phyloP scores from a whole-genome alignment of 2,329 filamentous ascomycete genomes.

The Phialophora chinensis region DNA sequence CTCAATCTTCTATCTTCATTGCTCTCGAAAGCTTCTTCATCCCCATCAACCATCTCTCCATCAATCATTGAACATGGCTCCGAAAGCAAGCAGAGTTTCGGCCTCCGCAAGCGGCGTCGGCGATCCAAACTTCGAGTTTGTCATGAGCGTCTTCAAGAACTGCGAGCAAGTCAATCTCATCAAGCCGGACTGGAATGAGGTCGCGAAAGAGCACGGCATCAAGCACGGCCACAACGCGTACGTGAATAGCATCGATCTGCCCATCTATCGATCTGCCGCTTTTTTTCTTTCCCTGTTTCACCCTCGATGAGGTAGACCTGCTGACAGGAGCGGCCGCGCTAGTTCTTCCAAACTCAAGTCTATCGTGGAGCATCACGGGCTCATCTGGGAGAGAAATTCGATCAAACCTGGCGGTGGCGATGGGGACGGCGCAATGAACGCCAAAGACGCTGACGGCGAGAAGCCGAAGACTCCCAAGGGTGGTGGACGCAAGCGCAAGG shows the following conservation, averaged over 20 bases:
- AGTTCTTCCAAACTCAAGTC: constrained; percentile 19
- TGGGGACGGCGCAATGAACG: neutral
- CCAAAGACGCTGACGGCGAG: neutral
- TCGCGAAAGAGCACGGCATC: constrained; percentile 33
- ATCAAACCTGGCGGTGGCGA: neutral
- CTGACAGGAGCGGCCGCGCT: neutral
- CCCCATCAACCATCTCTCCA: too few species aligned
- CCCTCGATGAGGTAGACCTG: neutral
- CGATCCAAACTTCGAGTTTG: constrained; percentile 22
- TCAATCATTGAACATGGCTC: neutral
- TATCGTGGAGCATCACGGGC: constrained; percentile 16
- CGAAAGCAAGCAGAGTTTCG: constrained; percentile 1
- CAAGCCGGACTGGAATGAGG: constrained; percentile 31
- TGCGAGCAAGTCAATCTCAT: constrained; percentile 18
- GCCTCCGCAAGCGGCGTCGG: neutral
- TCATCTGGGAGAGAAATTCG: constrained; percentile 2
- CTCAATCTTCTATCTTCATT: neutral
- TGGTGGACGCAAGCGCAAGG: constrained; percentile 8
- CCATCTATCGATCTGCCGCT: neutral
- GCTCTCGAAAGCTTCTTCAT: neutral
- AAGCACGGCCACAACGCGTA: constrained; percentile 32
- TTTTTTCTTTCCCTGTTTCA: neutral
- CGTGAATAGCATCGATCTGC: constrained; percentile 11
- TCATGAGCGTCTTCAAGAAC: constrained; percentile 30
- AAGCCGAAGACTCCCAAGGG: neutral